Conservation (phyloP, 202 grass and related monocot genomes). For the Musa balbisiana region DNA sequence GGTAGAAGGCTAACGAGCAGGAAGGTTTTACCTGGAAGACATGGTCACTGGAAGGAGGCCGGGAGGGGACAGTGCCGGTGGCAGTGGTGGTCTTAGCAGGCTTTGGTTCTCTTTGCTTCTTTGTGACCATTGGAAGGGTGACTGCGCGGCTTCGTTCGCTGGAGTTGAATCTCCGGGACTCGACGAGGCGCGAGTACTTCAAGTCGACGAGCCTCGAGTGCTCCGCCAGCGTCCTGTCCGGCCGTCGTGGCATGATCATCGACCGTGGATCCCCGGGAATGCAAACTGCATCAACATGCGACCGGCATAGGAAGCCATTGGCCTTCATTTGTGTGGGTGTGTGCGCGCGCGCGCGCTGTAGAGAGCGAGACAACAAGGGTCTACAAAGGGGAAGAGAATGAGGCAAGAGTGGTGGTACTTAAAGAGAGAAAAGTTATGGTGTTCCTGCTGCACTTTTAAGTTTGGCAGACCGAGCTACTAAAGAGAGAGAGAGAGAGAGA, state of each 20-base stretch:
- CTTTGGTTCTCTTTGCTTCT: slow-evolving; percentile 42
- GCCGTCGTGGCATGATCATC: slow-evolving; percentile 44
- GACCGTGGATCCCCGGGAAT: slow-evolving; percentile 65
- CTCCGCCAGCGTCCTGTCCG: slow-evolving; percentile 45
- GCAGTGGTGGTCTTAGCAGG: background rate
- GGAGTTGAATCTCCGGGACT: slow-evolving; percentile 3
- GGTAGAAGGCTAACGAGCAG: no score
- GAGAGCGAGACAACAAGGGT: no score
- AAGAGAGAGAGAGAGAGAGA: background rate
- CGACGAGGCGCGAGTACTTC: slow-evolving; percentile 58
- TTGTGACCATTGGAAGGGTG: slow-evolving; percentile 89
- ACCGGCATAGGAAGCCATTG: slow-evolving; percentile 64
- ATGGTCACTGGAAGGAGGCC: slow-evolving; percentile 30
- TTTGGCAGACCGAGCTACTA: background rate
- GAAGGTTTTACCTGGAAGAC: slow-evolving; percentile 45
- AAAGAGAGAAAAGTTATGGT: background rate
- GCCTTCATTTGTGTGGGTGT: slow-evolving; percentile 35
- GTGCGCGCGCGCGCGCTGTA: background rate
- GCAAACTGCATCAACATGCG: slow-evolving; percentile 71
- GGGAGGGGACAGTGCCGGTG: background rate
- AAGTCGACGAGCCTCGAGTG: slow-evolving; percentile 36
- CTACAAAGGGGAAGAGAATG: background rate
- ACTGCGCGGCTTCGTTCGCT: slow-evolving; percentile 29
- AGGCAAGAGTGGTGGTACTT: background rate
- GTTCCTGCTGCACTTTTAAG: background rate